phyloP scores from a whole-genome alignment of 257 asterid genomes.

The Verbena officinalis region DNA sequence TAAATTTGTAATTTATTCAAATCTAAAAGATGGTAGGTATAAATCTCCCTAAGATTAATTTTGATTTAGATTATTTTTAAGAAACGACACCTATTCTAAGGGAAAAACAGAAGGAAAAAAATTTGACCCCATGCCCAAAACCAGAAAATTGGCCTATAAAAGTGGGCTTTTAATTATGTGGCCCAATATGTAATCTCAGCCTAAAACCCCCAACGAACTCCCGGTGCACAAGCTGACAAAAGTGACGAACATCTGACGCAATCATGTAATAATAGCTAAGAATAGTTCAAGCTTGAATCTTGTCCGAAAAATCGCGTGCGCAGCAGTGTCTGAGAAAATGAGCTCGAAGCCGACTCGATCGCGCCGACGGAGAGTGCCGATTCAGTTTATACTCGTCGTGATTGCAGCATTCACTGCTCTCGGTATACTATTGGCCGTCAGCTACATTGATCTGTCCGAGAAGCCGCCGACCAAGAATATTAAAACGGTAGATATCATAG shows the following conservation, averaged over 20 bases:
- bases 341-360: conserved; percentile 41
- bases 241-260: no score
- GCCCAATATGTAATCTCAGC: neutral
- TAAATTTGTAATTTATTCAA: no score
- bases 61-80: no score
- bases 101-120: no score
- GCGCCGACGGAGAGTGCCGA: conserved; percentile 52
- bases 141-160: neutral
- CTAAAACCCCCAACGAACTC: neutral
- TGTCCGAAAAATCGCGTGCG: neutral
- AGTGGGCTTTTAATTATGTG: conserved; percentile 3
- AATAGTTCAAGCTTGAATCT: conserved; percentile 18
- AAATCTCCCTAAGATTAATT: no score
- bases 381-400: conserved; percentile 40
- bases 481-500: conserved; percentile 17
- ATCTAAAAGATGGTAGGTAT: no score
- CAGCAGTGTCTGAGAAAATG: conserved; percentile 36
- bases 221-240: neutral
- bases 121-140: neutral
- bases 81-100: no score
- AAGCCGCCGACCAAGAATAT: conserved; percentile 37
- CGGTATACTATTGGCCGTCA: conserved; percentile 59
- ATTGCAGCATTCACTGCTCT: conserved; percentile 49
- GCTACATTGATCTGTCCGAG: conserved; percentile 61
- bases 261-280: conserved; percentile 11